Evolutionary conservation across 768 basidiomycete genomes (phyloP).

Genomic region (Calocybe cyanea): DNA sequence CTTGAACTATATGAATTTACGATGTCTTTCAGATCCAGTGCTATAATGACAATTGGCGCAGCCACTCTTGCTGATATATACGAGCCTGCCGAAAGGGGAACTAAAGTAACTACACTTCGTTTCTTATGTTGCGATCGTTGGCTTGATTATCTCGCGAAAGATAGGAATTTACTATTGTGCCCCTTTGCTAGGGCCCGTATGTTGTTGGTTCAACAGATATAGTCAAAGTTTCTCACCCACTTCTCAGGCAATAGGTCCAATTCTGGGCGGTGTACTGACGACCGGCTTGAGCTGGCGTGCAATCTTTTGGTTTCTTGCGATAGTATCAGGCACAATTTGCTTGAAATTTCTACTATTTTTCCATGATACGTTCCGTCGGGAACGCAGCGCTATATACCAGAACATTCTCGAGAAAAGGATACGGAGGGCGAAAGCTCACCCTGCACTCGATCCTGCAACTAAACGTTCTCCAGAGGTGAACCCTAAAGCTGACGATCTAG

Average conservation of each 20-base stretch:
- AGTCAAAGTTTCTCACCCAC: too few species aligned
- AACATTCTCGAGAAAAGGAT: slow-evolving; percentile 50
- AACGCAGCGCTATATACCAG: slow-evolving; percentile 81
- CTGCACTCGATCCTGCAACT: not conserved
- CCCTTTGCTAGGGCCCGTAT: slow-evolving; percentile 67
- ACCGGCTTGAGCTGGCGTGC: slow-evolving; percentile 73
- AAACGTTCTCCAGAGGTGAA: not conserved
- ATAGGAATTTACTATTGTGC: slow-evolving; percentile 82
- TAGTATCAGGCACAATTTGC: slow-evolving; percentile 52
- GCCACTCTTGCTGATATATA: slow-evolving; percentile 79
- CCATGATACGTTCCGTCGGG: slow-evolving; percentile 77
- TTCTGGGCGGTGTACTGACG: slow-evolving; percentile 70
- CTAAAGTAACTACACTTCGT: slow-evolving; percentile 32
- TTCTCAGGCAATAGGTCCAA: slow-evolving; percentile 54
- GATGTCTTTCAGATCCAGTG: slow-evolving; percentile 14
- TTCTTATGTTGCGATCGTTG: not conserved
- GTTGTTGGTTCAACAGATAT: slow-evolving; percentile 6
- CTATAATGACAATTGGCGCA: slow-evolving; percentile 54
- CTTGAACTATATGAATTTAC: too few species aligned
- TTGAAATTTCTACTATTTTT: slow-evolving; percentile 63
- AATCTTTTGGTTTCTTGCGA: slow-evolving; percentile 78
- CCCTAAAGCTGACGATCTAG: slow-evolving; percentile 11
- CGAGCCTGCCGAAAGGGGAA: slow-evolving; percentile 70
- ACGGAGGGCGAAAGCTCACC: slow-evolving; percentile 14
- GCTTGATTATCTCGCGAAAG: slow-evolving; percentile 18